A percentile compares a stretch with the other conserved stretches of the same genome.
Conservation (phyloP, 202 grass and related monocot species). For the Panicum virgatum region DNA sequence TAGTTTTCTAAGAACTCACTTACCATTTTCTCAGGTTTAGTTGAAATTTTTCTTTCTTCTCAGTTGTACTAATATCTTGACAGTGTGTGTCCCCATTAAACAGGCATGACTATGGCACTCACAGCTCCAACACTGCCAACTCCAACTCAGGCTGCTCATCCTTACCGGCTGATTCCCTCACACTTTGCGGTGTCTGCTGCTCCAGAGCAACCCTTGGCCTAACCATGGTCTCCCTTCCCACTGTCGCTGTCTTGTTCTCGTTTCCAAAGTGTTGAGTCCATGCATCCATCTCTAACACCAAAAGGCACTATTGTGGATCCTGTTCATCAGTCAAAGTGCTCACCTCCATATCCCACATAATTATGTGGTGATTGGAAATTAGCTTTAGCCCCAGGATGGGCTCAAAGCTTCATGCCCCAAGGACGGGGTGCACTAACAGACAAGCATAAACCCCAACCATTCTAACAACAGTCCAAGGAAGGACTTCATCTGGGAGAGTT, state of each 20-base stretch:
- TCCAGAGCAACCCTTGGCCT: constrained; percentile 95
- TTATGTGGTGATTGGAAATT: constrained; percentile 63
- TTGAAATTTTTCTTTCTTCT: constrained; percentile 37
- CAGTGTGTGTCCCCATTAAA: constrained; percentile 84
- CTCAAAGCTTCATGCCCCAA: constrained; percentile 67
- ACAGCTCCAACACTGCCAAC: constrained; percentile 67
- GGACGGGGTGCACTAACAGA: constrained; percentile 77
- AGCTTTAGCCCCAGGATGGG: constrained; percentile 88
- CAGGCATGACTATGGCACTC: constrained; percentile 97
- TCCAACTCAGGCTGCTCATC: constrained; percentile 67
- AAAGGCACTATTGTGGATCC: constrained; percentile 40
- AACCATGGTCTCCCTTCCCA: constrained; percentile 77
- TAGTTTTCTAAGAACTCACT: constrained; percentile 1
- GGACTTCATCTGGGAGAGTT: constrained; percentile 45
- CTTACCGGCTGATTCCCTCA: constrained; percentile 75
- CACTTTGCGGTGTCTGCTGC: constrained; percentile 75
- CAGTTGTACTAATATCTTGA: constrained; percentile 73
- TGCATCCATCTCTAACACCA: constrained; percentile 70
- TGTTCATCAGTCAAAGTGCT: constrained; percentile 43
- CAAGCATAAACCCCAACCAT: constrained; percentile 50
- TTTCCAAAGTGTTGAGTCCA: constrained; percentile 58
- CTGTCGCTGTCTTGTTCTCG: constrained; percentile 44
- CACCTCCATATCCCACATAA: constrained; percentile 53
- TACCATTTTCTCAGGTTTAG: constrained; percentile 16
- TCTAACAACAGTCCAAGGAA: constrained; percentile 63